phyloP scores from a whole-genome alignment of 2,329 filamentous ascomycete genomes.

The Cytospora piceae region DNA sequence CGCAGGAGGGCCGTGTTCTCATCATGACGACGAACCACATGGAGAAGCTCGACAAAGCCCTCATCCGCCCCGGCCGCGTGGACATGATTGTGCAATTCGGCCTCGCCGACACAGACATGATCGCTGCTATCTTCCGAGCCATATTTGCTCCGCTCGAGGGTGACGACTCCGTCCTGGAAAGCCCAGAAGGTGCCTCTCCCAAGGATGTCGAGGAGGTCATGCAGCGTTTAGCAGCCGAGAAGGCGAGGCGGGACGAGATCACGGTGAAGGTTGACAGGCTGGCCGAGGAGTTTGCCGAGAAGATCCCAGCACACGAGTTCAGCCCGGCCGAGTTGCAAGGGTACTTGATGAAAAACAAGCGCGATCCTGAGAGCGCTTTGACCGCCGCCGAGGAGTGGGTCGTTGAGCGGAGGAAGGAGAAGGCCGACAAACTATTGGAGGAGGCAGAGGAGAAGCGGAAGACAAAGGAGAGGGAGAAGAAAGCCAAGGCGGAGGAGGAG shows the following conservation, averaged over 20 bases:
- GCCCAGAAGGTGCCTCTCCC: slow-evolving; percentile 32
- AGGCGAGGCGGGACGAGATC: slow-evolving; percentile 41
- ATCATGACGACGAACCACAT: slow-evolving; percentile 70
- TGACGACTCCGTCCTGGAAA: slow-evolving; percentile 43
- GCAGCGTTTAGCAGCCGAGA: slow-evolving; percentile 37
- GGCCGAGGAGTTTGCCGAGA: slow-evolving; percentile 52
- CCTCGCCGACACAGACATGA: slow-evolving; percentile 57
- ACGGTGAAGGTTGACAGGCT: slow-evolving; percentile 48
- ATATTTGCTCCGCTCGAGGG: slow-evolving; percentile 59
- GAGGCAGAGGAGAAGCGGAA: slow-evolving; percentile 48
- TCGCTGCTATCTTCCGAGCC: slow-evolving; percentile 58
- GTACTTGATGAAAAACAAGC: slow-evolving; percentile 60
- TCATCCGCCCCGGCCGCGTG: slow-evolving; percentile 65
- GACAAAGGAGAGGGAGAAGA: slow-evolving; percentile 42
- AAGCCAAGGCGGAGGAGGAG: slow-evolving; percentile 40
- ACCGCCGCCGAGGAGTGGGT: slow-evolving; percentile 54
- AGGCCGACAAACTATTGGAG: slow-evolving; percentile 49
- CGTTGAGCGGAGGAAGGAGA: slow-evolving; percentile 51
- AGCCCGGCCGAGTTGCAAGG: slow-evolving; percentile 66
- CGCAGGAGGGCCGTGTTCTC: slow-evolving; percentile 64
- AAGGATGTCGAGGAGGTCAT: slow-evolving; percentile 38
- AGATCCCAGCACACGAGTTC: slow-evolving; percentile 59
- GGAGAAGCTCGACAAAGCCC: slow-evolving; percentile 63
- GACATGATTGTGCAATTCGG: slow-evolving; percentile 64
- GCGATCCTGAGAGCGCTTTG: slow-evolving; percentile 53